These are phyloP conservation scores for Yamadazyma mexicana DNA, from an alignment of 1,139 yeast species.

Conservation along the genomic window DNA sequence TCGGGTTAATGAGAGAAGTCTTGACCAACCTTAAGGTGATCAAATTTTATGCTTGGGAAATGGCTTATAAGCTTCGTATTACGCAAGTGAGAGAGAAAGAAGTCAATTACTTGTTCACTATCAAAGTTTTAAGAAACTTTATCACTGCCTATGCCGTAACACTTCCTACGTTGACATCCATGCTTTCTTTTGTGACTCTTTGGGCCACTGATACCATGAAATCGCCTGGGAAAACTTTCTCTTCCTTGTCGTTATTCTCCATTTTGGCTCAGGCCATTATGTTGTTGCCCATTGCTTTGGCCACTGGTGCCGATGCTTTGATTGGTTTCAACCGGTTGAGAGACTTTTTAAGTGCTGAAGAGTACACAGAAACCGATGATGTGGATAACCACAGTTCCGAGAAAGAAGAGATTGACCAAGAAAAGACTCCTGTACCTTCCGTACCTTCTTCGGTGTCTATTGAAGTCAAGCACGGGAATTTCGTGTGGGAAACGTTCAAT, in stretches of 20 bases:
- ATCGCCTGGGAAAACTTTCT: slow-evolving; percentile 47
- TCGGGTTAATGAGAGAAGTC: slow-evolving; percentile 46
- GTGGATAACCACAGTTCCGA: too few relatives aligned
- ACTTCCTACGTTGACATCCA: slow-evolving; percentile 40
- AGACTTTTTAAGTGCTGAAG: slow-evolving; percentile 36
- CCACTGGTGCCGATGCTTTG: slow-evolving; percentile 54
- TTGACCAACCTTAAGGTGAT: slow-evolving; percentile 43
- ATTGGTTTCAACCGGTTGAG: slow-evolving; percentile 51
- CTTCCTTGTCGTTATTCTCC: slow-evolving; percentile 53
- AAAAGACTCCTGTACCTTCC: neutral
- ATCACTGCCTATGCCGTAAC: slow-evolving; percentile 50
- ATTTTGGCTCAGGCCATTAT: slow-evolving; percentile 52
- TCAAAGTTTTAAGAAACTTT: slow-evolving; percentile 44
- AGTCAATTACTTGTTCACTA: slow-evolving; percentile 43
- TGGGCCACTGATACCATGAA: slow-evolving; percentile 39
- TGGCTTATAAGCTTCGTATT: slow-evolving; percentile 40
- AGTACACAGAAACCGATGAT: too few relatives aligned
- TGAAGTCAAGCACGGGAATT: slow-evolving; percentile 13
- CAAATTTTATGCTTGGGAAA: slow-evolving; percentile 51
- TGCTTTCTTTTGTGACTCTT: slow-evolving; percentile 44
- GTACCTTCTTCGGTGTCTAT: neutral
- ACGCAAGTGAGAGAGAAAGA: slow-evolving; percentile 37
- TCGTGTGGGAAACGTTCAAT: slow-evolving; percentile 36
- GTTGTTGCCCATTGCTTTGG: slow-evolving; percentile 55
- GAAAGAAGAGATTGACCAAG: slow-evolving; percentile 26